Percentiles rank a stretch among this genome's conserved stretches.
Evolutionary conservation across 2,329 filamentous ascomycete species (phyloP).

Genomic region (Alternaria arborescens): DNA sequence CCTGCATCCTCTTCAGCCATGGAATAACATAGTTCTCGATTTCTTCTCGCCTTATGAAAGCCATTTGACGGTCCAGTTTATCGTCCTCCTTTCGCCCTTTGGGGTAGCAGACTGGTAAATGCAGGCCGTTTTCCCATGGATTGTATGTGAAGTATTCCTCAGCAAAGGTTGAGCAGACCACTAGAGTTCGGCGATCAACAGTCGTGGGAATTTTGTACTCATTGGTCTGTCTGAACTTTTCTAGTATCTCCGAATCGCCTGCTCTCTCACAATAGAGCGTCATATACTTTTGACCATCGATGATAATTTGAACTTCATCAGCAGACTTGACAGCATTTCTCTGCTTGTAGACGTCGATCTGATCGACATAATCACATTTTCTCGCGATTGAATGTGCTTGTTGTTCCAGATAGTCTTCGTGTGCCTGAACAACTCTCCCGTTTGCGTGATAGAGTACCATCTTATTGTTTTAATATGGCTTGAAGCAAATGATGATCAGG

Average conservation of each 20-base stretch:
- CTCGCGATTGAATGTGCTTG: slow-evolving; percentile 1
- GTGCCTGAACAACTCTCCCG: slow-evolving; percentile 16
- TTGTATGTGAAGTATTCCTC: slow-evolving; percentile 23
- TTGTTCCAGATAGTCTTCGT: slow-evolving; percentile 23
- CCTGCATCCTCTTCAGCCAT: slow-evolving; percentile 21
- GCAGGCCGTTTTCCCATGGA: slow-evolving; percentile 8
- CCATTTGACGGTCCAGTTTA: slow-evolving; percentile 12
- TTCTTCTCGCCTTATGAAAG: slow-evolving; percentile 18
- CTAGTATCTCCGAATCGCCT: neutral
- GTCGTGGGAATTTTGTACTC: neutral
- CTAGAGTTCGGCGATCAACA: slow-evolving; percentile 22
- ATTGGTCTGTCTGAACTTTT: neutral
- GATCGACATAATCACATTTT: slow-evolving; percentile 6
- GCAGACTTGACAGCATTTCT: neutral
- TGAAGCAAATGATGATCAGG: neutral
- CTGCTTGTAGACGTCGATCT: slow-evolving; percentile 7
- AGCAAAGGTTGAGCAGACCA: slow-evolving; percentile 20
- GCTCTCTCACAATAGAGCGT: neutral
- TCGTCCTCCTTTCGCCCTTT: neutral
- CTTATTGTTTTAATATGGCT: neutral
- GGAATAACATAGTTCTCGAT: slow-evolving; percentile 24
- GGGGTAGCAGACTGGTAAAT: slow-evolving; percentile 23
- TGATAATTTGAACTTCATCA: slow-evolving; percentile 6
- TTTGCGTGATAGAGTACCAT: slow-evolving; percentile 25
- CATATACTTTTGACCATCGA: slow-evolving; percentile 10